phyloP scores from a whole-genome alignment of 2,329 filamentous ascomycete species.

The Arthrinium phaeospermum region DNA sequence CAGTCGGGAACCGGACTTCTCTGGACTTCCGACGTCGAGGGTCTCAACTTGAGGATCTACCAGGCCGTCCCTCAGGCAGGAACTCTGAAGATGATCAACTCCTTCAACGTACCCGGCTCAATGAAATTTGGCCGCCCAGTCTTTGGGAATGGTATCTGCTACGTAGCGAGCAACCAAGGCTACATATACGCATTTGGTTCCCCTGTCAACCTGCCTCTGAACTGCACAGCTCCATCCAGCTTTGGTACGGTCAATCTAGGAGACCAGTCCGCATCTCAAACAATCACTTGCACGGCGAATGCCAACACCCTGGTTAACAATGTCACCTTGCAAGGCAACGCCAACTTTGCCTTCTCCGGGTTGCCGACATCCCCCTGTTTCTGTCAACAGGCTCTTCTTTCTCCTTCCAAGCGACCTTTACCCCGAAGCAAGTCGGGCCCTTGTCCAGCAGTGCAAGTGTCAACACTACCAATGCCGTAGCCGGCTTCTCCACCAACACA shows the following conservation, averaged over 20 bases:
- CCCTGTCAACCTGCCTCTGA: conserved; percentile 58
- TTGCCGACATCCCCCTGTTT: conserved; percentile 37
- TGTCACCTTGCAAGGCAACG: conserved; percentile 43
- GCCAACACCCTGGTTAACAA: conserved; percentile 49
- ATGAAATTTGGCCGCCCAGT: conserved; percentile 64
- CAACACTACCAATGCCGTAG: conserved; percentile 51
- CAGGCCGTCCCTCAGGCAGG: conserved; percentile 55
- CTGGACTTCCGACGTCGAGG: conserved; percentile 63
- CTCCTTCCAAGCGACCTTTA: conserved; percentile 50
- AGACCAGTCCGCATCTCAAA: conserved; percentile 37
- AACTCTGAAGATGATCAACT: conserved; percentile 52
- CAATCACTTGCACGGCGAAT: conserved; percentile 55
- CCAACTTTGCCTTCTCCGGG: conserved; percentile 44
- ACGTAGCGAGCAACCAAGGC: conserved; percentile 58
- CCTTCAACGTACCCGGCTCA: conserved; percentile 56
- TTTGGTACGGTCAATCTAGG: conserved; percentile 54
- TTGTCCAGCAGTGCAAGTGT: conserved; percentile 54
- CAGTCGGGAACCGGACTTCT: conserved; percentile 60
- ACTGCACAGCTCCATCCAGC: conserved; percentile 55
- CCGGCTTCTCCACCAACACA: conserved; percentile 53
- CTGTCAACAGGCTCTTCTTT: conserved; percentile 47
- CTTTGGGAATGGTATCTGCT: conserved; percentile 61
- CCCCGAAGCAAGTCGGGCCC: conserved; percentile 52
- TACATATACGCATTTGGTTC: conserved; percentile 62
- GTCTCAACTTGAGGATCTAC: conserved; percentile 57